phyloP scores from a whole-genome alignment of 805 yeast genomes.

The Candida sphagnicola region DNA sequence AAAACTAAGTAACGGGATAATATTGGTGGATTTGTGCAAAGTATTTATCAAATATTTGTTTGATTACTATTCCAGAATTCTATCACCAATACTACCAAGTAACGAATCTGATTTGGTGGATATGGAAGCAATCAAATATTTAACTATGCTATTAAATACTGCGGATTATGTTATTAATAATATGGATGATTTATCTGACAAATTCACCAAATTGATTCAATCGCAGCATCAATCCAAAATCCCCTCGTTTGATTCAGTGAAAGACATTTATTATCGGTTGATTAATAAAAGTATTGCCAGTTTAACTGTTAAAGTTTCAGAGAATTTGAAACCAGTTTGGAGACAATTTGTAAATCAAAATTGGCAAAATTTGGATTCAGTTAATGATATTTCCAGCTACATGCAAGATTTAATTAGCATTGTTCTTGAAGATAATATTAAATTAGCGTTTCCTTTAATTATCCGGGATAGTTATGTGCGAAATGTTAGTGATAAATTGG shows the following conservation, averaged over 20 bases:
- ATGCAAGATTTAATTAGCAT: slow-evolving; percentile 53
- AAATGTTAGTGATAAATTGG: slow-evolving; percentile 69
- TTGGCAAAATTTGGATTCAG: slow-evolving; percentile 64
- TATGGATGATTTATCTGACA: slow-evolving; percentile 69
- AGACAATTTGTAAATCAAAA: slow-evolving; percentile 73
- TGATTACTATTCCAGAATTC: slow-evolving; percentile 34
- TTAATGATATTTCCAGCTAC: slow-evolving; percentile 70
- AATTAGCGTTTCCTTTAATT: slow-evolving; percentile 49
- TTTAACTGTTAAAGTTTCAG: slow-evolving; percentile 54
- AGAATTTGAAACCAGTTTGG: slow-evolving; percentile 70
- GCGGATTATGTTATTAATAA: slow-evolving; percentile 86
- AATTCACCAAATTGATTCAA: slow-evolving; percentile 38
- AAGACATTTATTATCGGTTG: slow-evolving; percentile 52
- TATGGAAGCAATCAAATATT: slow-evolving; percentile 59
- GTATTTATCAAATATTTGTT: slow-evolving; percentile 65
- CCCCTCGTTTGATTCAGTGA: slow-evolving; percentile 50
- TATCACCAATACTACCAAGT: slow-evolving; percentile 28
- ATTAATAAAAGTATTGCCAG: slow-evolving; percentile 55
- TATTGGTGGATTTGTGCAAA: slow-evolving; percentile 50
- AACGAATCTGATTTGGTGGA: slow-evolving; percentile 41
- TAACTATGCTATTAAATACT: slow-evolving; percentile 76
- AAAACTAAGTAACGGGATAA: slow-evolving; percentile 34
- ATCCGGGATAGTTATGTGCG: slow-evolving; percentile 69
- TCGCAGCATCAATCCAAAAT: slow-evolving; percentile 35
- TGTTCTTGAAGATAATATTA: slow-evolving; percentile 40